Evolutionary conservation across 352 stramenopile species (phyloP).

Genomic region (Albugo candida): DNA sequence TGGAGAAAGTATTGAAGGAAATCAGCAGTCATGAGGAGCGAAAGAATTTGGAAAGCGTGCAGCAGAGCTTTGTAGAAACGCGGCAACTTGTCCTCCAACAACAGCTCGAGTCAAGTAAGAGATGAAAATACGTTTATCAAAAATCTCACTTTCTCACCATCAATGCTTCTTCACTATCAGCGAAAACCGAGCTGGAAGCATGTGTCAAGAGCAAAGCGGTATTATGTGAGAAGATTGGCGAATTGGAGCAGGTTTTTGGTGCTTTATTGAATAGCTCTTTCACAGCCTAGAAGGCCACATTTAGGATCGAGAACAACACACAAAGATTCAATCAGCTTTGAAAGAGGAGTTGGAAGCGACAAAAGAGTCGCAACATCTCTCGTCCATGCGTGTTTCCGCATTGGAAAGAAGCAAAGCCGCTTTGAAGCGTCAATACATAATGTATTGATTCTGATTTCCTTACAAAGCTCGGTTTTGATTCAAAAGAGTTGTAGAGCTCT

Average conservation of each 20-base stretch:
- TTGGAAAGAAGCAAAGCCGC: conserved; percentile 17
- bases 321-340: conserved; percentile 18
- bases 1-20: conserved; percentile 34
- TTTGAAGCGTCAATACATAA: conserved; percentile 36
- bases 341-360: conserved; percentile 23
- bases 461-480: no score
- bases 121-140: neutral
- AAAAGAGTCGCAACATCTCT: conserved; percentile 19
- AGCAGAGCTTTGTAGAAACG: conserved; percentile 20
- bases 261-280: neutral
- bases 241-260: conserved; percentile 19
- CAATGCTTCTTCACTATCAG: neutral
- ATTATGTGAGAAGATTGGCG: conserved; percentile 37
- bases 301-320: conserved; percentile 15
- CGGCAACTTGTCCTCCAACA: conserved; percentile 32
- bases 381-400: conserved; percentile 24
- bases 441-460: neutral
- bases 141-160: neutral
- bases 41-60: conserved; percentile 19
- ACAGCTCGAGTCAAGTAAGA: conserved; percentile 26
- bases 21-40: conserved; percentile 29
- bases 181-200: conserved; percentile 25
- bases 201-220: conserved; percentile 22
- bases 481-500: neutral
- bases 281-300: neutral